Conservation (phyloP, 1,284 basidiomycete species). For the Vanrija pseudolonga region DNA sequence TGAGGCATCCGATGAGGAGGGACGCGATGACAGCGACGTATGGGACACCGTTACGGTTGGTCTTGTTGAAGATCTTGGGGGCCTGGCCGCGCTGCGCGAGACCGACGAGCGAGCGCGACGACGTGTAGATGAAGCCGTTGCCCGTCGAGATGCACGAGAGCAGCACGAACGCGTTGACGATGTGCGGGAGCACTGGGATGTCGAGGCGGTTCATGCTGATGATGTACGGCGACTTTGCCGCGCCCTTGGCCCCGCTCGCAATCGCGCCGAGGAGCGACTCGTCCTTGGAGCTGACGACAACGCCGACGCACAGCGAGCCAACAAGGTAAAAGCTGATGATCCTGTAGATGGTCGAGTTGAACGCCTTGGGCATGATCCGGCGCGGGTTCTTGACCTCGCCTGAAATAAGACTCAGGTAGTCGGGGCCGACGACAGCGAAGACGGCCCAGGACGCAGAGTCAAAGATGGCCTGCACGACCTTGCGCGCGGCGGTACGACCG, state of each 20-base stretch:
- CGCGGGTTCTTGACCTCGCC: constrained; percentile 31
- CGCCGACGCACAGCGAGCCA: constrained; percentile 31
- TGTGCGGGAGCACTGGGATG: constrained; percentile 38
- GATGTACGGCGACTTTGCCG: constrained; percentile 25
- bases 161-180: constrained; percentile 43
- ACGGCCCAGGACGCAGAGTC: constrained; percentile 28
- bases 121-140: constrained; percentile 32
- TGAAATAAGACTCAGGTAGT: constrained; percentile 28
- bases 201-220: constrained; percentile 43
- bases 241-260: constrained; percentile 11
- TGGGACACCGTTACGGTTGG: constrained; percentile 28
- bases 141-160: constrained; percentile 45
- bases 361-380: constrained; percentile 33
- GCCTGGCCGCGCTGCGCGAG: constrained; percentile 33
- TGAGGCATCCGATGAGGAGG: constrained; percentile 23
- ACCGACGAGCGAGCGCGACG: constrained; percentile 32
- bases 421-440: constrained; percentile 30
- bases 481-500: constrained; percentile 14
- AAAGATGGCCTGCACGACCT: constrained; percentile 35
- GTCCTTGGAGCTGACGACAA: constrained; percentile 19
- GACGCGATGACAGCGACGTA: constrained; percentile 26
- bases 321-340: constrained; percentile 37
- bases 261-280: constrained; percentile 19
- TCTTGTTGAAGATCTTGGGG: constrained; percentile 26
- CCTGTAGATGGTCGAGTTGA: constrained; percentile 32